A percentile compares a stretch with the other conserved stretches of the same genome.
phyloP scores from a whole-genome alignment of 2,329 filamentous ascomycete genomes.

The Thermoascus crustaceus region DNA sequence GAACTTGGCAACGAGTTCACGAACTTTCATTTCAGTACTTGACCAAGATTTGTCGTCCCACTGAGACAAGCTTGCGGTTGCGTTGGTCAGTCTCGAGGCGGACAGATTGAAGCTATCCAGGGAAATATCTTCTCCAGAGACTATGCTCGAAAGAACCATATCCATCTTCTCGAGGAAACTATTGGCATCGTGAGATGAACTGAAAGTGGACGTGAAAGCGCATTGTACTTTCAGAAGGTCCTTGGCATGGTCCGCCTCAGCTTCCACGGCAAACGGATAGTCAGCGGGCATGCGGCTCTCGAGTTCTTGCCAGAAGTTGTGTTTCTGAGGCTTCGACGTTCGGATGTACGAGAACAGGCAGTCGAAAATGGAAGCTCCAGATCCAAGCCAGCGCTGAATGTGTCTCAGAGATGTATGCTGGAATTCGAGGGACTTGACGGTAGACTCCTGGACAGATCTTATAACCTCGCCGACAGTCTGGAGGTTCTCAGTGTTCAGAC shows the following conservation, averaged over 20 bases:
- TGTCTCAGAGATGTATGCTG: slow-evolving; percentile 29
- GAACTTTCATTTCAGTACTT: slow-evolving; percentile 15
- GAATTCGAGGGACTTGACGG: slow-evolving; percentile 22
- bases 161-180: slow-evolving; percentile 27
- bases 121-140: slow-evolving; percentile 16
- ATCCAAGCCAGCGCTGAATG: slow-evolving; percentile 28
- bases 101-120: slow-evolving; percentile 18
- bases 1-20: slow-evolving; percentile 16
- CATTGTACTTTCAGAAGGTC: slow-evolving; percentile 19
- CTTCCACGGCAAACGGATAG: slow-evolving; percentile 29
- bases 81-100: slow-evolving; percentile 1
- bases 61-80: neutral
- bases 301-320: slow-evolving; percentile 21
- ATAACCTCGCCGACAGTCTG: slow-evolving; percentile 17
- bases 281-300: slow-evolving; percentile 28
- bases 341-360: slow-evolving; percentile 27
- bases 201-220: slow-evolving; percentile 20
- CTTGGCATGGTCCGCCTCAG: slow-evolving; percentile 17
- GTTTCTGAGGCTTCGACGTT: slow-evolving; percentile 6
- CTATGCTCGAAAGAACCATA: slow-evolving; percentile 19
- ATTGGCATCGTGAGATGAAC: slow-evolving; percentile 12
- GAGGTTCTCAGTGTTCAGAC: slow-evolving; percentile 18
- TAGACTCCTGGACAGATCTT: slow-evolving; percentile 14
- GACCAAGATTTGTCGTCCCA: slow-evolving; percentile 19
- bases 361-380: slow-evolving; percentile 25